Conservation (phyloP, 768 basidiomycete genomes). For the Cantharellus anzutake region DNA sequence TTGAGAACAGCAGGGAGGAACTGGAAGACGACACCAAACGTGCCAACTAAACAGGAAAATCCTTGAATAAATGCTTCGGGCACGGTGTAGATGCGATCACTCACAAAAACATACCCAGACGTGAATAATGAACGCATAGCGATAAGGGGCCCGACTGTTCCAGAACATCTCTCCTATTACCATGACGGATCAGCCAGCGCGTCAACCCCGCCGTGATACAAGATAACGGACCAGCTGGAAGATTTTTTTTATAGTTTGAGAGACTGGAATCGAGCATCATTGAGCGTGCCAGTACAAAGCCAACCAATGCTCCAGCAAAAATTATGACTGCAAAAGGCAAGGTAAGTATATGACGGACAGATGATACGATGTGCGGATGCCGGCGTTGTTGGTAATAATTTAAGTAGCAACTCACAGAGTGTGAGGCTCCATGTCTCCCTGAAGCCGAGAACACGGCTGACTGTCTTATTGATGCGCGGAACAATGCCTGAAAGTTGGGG, state of each 20-base stretch:
- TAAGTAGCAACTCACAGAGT: background rate
- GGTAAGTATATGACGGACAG: background rate
- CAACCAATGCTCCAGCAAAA: slow-evolving; percentile 5
- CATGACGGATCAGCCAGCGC: background rate
- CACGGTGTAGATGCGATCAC: background rate
- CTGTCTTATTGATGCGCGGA: no score
- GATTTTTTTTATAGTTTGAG: background rate
- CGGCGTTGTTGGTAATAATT: background rate
- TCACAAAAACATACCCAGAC: slow-evolving; percentile 1
- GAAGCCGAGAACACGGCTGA: slow-evolving; percentile 7
- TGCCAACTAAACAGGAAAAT: slow-evolving; percentile 1
- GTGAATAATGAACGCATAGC: slow-evolving; percentile 2
- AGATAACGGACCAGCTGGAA: background rate
- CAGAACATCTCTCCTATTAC: slow-evolving; percentile 5
- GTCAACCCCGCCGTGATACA: background rate
- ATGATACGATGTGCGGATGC: background rate
- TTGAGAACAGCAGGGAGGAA: slow-evolving; percentile 6
- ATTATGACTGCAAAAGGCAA: slow-evolving; percentile 1
- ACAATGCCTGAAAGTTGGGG: background rate
- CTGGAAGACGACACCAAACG: slow-evolving; percentile 4
- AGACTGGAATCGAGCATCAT: slow-evolving; percentile 3
- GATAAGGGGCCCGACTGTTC: slow-evolving; percentile 3
- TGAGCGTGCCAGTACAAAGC: slow-evolving; percentile 2
- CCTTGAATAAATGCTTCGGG: background rate
- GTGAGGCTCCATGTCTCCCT: slow-evolving; percentile 5